Percentiles rank a stretch among this genome's conserved stretches.
Evolutionary conservation across 306 rosid species (phyloP).

Genomic region (Lotus japonicus): DNA sequence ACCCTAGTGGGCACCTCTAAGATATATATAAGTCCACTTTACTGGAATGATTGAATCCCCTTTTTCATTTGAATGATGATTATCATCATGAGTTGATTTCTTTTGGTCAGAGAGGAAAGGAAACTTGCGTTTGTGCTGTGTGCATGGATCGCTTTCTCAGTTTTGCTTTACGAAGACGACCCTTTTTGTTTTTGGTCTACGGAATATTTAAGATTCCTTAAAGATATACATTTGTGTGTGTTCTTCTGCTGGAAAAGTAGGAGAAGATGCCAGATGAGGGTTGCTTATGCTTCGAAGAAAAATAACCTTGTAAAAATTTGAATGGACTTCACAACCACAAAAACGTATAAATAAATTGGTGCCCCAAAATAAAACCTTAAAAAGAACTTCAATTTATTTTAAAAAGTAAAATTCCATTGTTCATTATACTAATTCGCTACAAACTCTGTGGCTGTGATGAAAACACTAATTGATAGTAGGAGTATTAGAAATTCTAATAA

Average conservation of each 20-base stretch:
- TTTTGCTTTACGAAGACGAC: neutral
- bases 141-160: neutral
- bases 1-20: too few relatives aligned
- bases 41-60: too few relatives aligned
- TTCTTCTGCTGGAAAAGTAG: neutral
- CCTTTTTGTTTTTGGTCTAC: too few relatives aligned
- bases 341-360: too few relatives aligned
- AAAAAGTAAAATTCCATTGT: too few relatives aligned
- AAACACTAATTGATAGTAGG: too few relatives aligned
- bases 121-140: neutral
- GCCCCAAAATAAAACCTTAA: too few relatives aligned
- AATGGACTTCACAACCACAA: neutral
- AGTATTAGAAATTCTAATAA: too few relatives aligned
- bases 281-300: neutral
- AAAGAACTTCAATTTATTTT: too few relatives aligned
- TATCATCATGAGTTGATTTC: neutral
- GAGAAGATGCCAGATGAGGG: neutral
- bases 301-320: neutral
- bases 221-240: neutral
- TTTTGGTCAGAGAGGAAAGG: neutral
- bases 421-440: too few relatives aligned
- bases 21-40: too few relatives aligned
- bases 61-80: neutral
- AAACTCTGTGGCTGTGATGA: too few relatives aligned
- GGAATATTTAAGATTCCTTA: neutral